Percentiles rank a stretch among this genome's conserved stretches.
Evolutionary conservation across 192 early-diverging fungal species (phyloP).

Genomic region (Coemansia sp.): DNA sequence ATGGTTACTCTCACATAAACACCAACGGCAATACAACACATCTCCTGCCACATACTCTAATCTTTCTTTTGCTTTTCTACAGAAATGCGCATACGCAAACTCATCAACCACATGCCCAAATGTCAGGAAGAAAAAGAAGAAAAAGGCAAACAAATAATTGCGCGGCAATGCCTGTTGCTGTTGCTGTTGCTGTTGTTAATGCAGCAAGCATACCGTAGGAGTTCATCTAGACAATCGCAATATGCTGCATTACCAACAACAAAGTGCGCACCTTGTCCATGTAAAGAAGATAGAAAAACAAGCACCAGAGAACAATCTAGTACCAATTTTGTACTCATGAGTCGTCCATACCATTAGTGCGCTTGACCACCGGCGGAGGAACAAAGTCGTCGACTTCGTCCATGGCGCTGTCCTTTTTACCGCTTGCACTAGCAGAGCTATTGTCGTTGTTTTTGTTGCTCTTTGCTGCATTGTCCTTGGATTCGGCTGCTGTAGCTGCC

Average conservation of each 20-base stretch:
- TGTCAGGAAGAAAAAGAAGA: neutral
- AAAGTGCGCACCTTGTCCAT: neutral
- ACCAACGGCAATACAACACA: neutral
- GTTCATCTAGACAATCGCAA: neutral
- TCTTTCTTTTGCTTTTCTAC: constrained; percentile 2
- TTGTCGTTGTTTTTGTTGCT: neutral
- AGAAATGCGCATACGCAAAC: neutral
- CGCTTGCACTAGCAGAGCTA: neutral
- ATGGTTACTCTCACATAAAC: neutral
- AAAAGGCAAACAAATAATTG: neutral
- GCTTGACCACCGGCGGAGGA: constrained; percentile 54
- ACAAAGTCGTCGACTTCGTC: constrained; percentile 37
- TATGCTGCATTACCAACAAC: neutral
- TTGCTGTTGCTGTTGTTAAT: neutral
- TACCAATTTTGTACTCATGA: neutral
- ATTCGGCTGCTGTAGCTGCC: neutral
- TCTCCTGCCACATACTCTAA: neutral
- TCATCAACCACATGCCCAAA: neutral
- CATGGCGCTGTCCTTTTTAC: constrained; percentile 4
- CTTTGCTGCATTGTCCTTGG: neutral
- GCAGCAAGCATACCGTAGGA: neutral
- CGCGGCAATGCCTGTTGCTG: neutral
- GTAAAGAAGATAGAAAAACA: neutral
- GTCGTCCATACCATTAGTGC: constrained; percentile 49
- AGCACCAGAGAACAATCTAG: neutral